Evolutionary conservation across 257 asterid species (phyloP).

Genomic region (Ilex aquifolium): DNA sequence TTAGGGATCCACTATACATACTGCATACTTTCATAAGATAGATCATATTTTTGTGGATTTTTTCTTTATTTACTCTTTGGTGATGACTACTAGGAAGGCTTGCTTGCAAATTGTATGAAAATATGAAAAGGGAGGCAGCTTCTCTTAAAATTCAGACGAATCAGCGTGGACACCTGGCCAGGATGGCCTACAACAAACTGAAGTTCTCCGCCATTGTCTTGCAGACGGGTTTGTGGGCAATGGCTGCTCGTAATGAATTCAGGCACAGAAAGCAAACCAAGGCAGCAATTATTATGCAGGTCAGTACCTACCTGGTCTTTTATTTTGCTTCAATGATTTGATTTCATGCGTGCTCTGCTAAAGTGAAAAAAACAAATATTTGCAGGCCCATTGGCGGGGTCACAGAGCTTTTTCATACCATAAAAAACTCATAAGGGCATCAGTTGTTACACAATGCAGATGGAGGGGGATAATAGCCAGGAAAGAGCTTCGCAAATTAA

Average conservation of each 20-base stretch:
- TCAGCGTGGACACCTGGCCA: constrained; percentile 62
- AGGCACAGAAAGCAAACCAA: constrained; percentile 56
- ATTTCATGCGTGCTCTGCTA: constrained; percentile 7
- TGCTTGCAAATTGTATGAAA: constrained; percentile 52
- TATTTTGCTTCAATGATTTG: constrained; percentile 13
- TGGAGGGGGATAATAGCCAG: constrained; percentile 83
- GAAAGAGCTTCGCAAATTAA: constrained; percentile 76
- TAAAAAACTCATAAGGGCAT: constrained; percentile 63
- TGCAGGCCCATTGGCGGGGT: constrained; percentile 84
- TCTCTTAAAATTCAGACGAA: constrained; percentile 73
- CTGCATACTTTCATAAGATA: background rate
- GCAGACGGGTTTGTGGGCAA: constrained; percentile 76
- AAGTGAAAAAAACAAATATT: constrained; percentile 22
- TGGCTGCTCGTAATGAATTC: constrained; percentile 69
- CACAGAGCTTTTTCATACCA: constrained; percentile 64
- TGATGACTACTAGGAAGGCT: constrained; percentile 51
- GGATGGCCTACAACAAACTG: constrained; percentile 51
- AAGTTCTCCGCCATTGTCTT: constrained; percentile 48
- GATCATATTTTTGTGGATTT: too few relatives aligned
- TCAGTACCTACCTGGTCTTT: constrained; percentile 22
- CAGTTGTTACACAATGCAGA: constrained; percentile 71
- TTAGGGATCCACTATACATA: constrained; percentile 2
- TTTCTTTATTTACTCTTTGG: constrained; percentile 4
- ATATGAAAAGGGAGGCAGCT: constrained; percentile 71
- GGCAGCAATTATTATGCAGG: constrained; percentile 75